Percentiles rank a stretch among this genome's conserved stretches.
These are phyloP conservation scores for Aspergillus biplanus DNA, from an alignment of 495 filamentous ascomycete genomes.

Conservation along the genomic window DNA sequence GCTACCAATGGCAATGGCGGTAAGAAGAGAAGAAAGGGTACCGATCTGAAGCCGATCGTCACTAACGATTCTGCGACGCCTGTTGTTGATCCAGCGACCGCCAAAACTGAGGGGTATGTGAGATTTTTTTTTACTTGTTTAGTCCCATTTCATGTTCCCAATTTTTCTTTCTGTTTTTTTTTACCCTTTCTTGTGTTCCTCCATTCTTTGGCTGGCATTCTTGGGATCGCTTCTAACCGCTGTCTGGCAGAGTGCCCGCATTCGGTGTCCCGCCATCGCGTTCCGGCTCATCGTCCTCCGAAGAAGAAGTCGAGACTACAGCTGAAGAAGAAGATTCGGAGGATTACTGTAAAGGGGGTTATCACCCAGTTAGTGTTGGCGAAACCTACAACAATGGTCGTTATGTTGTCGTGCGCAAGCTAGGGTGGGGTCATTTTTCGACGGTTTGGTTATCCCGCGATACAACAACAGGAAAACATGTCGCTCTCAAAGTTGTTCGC, in stretches of 20 bases:
- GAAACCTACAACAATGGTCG: conserved; percentile 98
- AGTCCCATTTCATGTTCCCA: conserved; percentile 35
- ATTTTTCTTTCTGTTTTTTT: conserved; percentile 33
- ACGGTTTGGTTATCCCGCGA: conserved; percentile 97
- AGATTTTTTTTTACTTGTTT: conserved; percentile 12
- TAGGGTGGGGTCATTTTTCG: conserved; percentile 98
- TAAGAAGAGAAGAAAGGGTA: conserved; percentile 87
- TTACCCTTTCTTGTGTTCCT: conserved; percentile 20
- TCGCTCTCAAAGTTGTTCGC: conserved; percentile 95
- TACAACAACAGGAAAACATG: conserved; percentile 88
- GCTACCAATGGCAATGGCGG: conserved; percentile 65
- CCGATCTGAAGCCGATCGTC: conserved; percentile 87
- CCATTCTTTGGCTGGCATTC: conserved; percentile 34
- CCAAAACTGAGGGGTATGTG: conserved; percentile 57
- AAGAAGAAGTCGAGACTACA: conserved; percentile 86
- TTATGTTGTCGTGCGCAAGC: conserved; percentile 94
- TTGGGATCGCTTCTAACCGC: conserved; percentile 15
- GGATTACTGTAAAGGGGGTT: conserved; percentile 98
- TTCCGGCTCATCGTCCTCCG: conserved; percentile 81
- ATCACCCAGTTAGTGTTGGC: conserved; percentile 90
- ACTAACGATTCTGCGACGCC: conserved; percentile 67
- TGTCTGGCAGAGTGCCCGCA: conserved; percentile 41
- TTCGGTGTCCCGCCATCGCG: conserved; percentile 61
- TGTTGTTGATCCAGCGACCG: conserved; percentile 39
- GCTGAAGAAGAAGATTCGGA: conserved; percentile 99